Percentiles rank a stretch among this genome's conserved stretches.
Conservation (phyloP, 768 basidiomycete genomes). For the Mycena vitilis region DNA sequence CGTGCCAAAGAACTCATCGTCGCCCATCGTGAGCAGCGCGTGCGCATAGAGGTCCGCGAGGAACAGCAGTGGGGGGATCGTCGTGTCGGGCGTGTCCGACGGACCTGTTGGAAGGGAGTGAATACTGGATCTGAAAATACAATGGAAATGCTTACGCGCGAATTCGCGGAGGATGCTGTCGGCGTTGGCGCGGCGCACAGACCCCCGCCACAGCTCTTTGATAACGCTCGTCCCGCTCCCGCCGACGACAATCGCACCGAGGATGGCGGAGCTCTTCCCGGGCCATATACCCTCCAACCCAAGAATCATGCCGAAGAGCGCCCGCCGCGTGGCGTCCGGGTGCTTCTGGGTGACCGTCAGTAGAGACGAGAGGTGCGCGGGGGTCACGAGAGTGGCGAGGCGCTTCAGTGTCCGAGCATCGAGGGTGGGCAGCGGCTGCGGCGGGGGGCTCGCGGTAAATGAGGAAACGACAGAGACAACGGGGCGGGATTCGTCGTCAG, state of each 20-base stretch:
- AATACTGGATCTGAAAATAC: neutral
- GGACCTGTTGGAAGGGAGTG: neutral
- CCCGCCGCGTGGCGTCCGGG: slow-evolving; percentile 50
- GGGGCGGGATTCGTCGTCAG: slow-evolving; percentile 45
- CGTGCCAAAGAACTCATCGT: slow-evolving; percentile 93
- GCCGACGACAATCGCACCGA: slow-evolving; percentile 63
- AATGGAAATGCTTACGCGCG: slow-evolving; percentile 13
- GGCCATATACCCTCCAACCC: slow-evolving; percentile 73
- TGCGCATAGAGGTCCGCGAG: slow-evolving; percentile 87
- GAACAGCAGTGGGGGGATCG: slow-evolving; percentile 77
- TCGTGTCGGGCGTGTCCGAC: slow-evolving; percentile 55
- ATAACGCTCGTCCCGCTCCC: slow-evolving; percentile 71
- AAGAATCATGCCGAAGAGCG: slow-evolving; percentile 69
- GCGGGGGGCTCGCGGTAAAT: slow-evolving; percentile 41
- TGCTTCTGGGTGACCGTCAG: slow-evolving; percentile 56
- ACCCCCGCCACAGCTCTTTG: slow-evolving; percentile 78
- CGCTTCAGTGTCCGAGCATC: slow-evolving; percentile 74
- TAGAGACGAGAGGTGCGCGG: slow-evolving; percentile 65
- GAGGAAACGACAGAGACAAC: slow-evolving; percentile 53
- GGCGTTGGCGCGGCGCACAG: slow-evolving; percentile 62
- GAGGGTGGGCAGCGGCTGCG: slow-evolving; percentile 51
- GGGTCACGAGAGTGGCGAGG: slow-evolving; percentile 65
- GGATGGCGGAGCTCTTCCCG: slow-evolving; percentile 63
- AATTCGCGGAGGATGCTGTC: slow-evolving; percentile 26
- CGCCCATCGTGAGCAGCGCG: slow-evolving; percentile 89